Evolutionary conservation across 2,329 filamentous ascomycete species (phyloP), one percentile per base, ranked within the genome.

Genomic region (Magnaporthales sp.): DNA sequence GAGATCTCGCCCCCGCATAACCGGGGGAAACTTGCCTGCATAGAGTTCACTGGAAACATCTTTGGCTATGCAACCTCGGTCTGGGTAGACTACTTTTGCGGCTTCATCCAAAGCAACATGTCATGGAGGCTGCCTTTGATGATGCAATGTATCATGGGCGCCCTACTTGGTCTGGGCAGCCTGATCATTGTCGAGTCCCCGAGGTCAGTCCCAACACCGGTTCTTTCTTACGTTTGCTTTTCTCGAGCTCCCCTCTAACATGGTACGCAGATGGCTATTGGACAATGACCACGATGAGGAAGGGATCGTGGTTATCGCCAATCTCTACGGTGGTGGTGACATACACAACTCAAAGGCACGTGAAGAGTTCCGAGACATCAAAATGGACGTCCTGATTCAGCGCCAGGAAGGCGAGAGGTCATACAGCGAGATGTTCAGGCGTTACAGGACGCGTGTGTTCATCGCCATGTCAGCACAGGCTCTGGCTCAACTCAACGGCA

Each of bases 391-490:
- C 31, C 85, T 99, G 38, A 82, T 98, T 27, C 89, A 94, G 77
- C 91, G 95, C 65, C 93, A 97, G 79, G 95, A 99, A 79, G 95
- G 95, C 72, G 95, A 98, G 80, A 87, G 95, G 71, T 88, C 91
- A 0, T 99, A 98, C 77, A 72, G 78, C 54, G 95, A 98, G 69
- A 99, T 99, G 95, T 99, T 98, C 83, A 89, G 86, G 73, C 88
- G 92, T 69, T 98, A 98, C 81, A 86, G 85, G 75, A 95, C 91
- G 73, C 92, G 95, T 66, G 94, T 98, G 70, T 92, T 98, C 74
- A 98, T 98, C 76, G 95, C 95, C 79, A 98, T 98, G 95, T 98
- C 94, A 38, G 95, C 95, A 4, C 95, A 98, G 78, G 93, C 89
- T 6, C 86, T 99, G 70, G 95, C 95, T 30, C 95, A 99, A 79